Evolutionary conservation across 2,329 filamentous ascomycete genomes (phyloP), one percentile per base, ranked within the genome.

Genomic region (Cytospora piceicola): DNA sequence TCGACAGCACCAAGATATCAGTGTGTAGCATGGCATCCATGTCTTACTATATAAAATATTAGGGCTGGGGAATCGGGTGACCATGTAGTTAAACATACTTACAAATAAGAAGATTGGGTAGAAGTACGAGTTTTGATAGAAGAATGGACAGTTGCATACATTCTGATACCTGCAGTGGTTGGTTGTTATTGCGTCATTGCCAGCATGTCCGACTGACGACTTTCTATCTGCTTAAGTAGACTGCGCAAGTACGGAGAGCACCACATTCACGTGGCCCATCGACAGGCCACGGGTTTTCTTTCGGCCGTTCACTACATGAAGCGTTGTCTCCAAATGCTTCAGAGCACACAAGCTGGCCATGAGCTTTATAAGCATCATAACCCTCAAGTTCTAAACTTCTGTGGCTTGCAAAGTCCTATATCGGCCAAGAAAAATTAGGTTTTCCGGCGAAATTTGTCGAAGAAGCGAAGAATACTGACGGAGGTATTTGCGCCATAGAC

Each of bases 221-320:
- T n/a, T n/a, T n/a, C n/a, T n/a, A n/a, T n/a, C n/a, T n/a, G n/a
- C n/a, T n/a, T n/a, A n/a, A n/a, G n/a, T n/a, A n/a, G n/a, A n/a
- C n/a, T n/a, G n/a, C 4, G 62, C 56, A 32, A 51, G 52, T 34
- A 29, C 30, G 7, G 52, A 61, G 22, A 14, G n/a, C 9, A 39
- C 14, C 39, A n/a, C 20, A 4, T 20, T 52, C 17, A 17, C 17
- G 1, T 71, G 69, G 69, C 22, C 55, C 7, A 42, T n/a, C 0
- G 56, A 63, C 11, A 49, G 56, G 8, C 68, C 70, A 3, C 61
- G 67, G 1, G 66, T 66, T 20, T 72, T 69, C 29, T 64, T 63
- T 53, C 64, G 67, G 22, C 71, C 68, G 14, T 72, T 68, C 29
- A n/a, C 46, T 14, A 59, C 57, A 54, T 69, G 53, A 66, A 66